These are phyloP conservation scores for Fusarium xylarioides DNA, from an alignment of 2,329 filamentous ascomycete species.

Conservation along the genomic window DNA sequence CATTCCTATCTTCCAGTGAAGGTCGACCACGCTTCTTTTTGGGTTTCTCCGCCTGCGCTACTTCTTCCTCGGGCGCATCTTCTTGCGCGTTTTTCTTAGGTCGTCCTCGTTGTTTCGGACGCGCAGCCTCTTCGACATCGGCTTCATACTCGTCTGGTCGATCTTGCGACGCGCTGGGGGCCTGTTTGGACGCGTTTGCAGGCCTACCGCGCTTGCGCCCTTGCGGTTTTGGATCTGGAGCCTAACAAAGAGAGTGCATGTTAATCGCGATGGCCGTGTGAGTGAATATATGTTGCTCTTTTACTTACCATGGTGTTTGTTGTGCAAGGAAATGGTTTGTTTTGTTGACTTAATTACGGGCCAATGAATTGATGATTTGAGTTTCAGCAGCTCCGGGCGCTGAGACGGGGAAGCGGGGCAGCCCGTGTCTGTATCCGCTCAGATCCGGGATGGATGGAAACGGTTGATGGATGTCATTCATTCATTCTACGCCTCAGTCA, in stretches of 20 bases:
- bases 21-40: conserved; percentile 44
- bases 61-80: conserved; percentile 7
- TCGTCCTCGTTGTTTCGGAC: conserved; percentile 34
- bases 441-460: not conserved
- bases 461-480: conserved; percentile 7
- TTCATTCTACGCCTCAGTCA: conserved; percentile 11
- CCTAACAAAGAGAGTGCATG: conserved; percentile 12
- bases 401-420: conserved; percentile 31
- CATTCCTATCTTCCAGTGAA: conserved; percentile 29
- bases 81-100: conserved; percentile 13
- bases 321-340: conserved; percentile 3
- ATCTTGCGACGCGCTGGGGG: conserved; percentile 40
- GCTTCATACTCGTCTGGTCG: conserved; percentile 37
- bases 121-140: conserved; percentile 40
- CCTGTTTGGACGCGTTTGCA: conserved; percentile 52
- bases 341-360: conserved; percentile 18
- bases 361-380: conserved; percentile 17
- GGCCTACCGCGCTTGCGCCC: conserved; percentile 57
- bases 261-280: not conserved
- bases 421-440: conserved; percentile 22
- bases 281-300: not conserved
- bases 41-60: conserved; percentile 17
- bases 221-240: conserved; percentile 43
- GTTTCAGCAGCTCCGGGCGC: conserved; percentile 25
- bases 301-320: conserved; percentile 21